Conservation (phyloP, 2,329 filamentous ascomycete genomes). For the Fusarium scirpi region DNA sequence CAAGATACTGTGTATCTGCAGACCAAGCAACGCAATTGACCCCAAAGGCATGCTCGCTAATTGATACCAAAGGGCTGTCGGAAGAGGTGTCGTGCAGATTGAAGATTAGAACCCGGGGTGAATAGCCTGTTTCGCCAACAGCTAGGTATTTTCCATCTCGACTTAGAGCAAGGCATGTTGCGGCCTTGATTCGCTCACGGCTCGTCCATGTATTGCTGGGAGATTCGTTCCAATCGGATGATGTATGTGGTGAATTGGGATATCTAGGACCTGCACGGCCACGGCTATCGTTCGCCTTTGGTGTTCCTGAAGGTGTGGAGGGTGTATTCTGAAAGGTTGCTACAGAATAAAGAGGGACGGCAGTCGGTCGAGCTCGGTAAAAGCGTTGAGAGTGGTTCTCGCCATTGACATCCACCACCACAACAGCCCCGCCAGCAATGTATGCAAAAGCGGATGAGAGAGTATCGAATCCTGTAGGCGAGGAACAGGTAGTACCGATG, state of each 20-base stretch:
- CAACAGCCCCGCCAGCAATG: slow-evolving; percentile 92
- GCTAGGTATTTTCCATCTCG: slow-evolving; percentile 88
- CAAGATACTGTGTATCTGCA: slow-evolving; percentile 84
- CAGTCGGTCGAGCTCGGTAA: slow-evolving; percentile 86
- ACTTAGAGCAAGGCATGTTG: slow-evolving; percentile 90
- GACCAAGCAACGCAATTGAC: slow-evolving; percentile 92
- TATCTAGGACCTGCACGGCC: slow-evolving; percentile 63
- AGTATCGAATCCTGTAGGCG: slow-evolving; percentile 87
- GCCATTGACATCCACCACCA: slow-evolving; percentile 83
- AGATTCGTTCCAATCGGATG: slow-evolving; percentile 71
- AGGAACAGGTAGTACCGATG: slow-evolving; percentile 88
- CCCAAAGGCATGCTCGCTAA: slow-evolving; percentile 91
- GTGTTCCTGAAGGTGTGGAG: slow-evolving; percentile 64
- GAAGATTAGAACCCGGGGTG: slow-evolving; percentile 90
- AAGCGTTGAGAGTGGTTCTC: slow-evolving; percentile 82
- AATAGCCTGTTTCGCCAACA: slow-evolving; percentile 95
- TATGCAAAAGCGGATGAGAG: slow-evolving; percentile 86
- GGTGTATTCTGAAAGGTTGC: slow-evolving; percentile 63
- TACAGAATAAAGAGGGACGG: slow-evolving; percentile 73
- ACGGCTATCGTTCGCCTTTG: slow-evolving; percentile 73
- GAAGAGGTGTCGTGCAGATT: slow-evolving; percentile 82
- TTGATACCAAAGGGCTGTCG: slow-evolving; percentile 84
- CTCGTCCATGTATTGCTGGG: slow-evolving; percentile 84
- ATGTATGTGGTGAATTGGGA: slow-evolving; percentile 62
- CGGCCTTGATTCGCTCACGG: slow-evolving; percentile 92